These are phyloP conservation scores for Diaporthe velutina DNA, from an alignment of 2,329 filamentous ascomycete genomes.

Conservation along the genomic window DNA sequence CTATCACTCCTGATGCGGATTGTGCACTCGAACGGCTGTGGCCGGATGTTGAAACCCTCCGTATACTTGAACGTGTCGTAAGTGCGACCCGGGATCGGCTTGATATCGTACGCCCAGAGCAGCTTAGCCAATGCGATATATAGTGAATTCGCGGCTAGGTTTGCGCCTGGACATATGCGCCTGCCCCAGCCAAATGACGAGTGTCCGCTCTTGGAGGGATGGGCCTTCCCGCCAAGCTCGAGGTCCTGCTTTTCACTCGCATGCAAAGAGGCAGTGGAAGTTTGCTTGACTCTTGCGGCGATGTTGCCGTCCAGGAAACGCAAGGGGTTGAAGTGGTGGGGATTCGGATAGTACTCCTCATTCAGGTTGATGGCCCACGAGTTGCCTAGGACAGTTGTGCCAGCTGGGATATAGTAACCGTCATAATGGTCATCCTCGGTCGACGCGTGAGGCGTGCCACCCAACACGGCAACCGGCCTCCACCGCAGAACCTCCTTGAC, in stretches of 20 bases:
- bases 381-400: slow-evolving; percentile 56
- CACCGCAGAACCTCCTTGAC: slow-evolving; percentile 52
- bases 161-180: slow-evolving; percentile 49
- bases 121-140: slow-evolving; percentile 51
- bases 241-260: slow-evolving; percentile 5
- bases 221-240: slow-evolving; percentile 33
- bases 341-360: slow-evolving; percentile 42
- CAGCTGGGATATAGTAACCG: slow-evolving; percentile 62
- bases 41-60: slow-evolving; percentile 44
- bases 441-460: slow-evolving; percentile 59
- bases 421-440: slow-evolving; percentile 62
- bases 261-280: not conserved
- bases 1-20: slow-evolving; percentile 40
- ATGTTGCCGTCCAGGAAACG: slow-evolving; percentile 41
- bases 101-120: slow-evolving; percentile 60
- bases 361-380: slow-evolving; percentile 48
- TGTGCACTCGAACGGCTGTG: slow-evolving; percentile 41
- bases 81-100: slow-evolving; percentile 33
- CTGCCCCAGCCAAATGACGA: slow-evolving; percentile 61
- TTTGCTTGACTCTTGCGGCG: slow-evolving; percentile 32
- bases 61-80: slow-evolving; percentile 44
- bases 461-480: slow-evolving; percentile 57
- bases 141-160: slow-evolving; percentile 42
- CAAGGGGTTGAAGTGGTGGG: slow-evolving; percentile 42
- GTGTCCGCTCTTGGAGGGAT: slow-evolving; percentile 49